phyloP scores from a whole-genome alignment of 305 asterid species.

The Ilex paraguariensis region DNA sequence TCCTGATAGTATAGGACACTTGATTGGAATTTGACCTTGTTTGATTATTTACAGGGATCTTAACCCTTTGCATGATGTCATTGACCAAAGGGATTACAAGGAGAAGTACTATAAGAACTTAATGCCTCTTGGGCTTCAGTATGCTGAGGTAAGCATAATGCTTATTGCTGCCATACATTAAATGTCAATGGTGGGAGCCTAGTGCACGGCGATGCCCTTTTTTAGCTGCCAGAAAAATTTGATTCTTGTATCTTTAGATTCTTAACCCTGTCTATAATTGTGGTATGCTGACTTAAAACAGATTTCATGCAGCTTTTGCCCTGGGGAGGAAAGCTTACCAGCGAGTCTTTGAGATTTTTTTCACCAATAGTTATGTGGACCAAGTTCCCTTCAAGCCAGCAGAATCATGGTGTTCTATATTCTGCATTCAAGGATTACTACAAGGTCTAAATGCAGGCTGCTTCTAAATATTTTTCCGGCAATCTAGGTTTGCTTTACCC shows the following conservation, averaged over 20 bases:
- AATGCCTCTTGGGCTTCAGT: constrained; percentile 66
- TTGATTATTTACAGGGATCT: constrained; percentile 63
- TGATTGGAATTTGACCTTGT: not conserved
- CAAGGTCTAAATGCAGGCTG: constrained; percentile 40
- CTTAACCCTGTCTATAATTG: constrained; percentile 25
- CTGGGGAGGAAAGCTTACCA: constrained; percentile 96
- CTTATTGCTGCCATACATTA: not conserved
- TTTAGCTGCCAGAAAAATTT: too few relatives aligned
- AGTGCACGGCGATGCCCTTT: too few relatives aligned
- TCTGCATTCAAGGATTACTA: constrained; percentile 88
- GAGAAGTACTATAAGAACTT: constrained; percentile 65
- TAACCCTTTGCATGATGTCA: constrained; percentile 75
- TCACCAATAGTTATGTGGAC: constrained; percentile 92
- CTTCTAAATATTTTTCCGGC: not conserved
- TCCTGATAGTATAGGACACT: not conserved
- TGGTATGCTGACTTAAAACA: constrained; percentile 39
- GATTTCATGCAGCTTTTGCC: constrained; percentile 92
- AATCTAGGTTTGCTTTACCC: too few relatives aligned
- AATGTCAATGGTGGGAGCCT: not conserved
- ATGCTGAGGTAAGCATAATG: constrained; percentile 48
- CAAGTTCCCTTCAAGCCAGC: constrained; percentile 53
- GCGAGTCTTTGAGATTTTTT: constrained; percentile 80
- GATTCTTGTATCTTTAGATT: not conserved
- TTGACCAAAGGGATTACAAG: constrained; percentile 53
- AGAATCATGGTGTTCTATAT: constrained; percentile 46